Evolutionary conservation across 148 eudicot genomes (phyloP).

Genomic region (Arctostaphylos glauca): DNA sequence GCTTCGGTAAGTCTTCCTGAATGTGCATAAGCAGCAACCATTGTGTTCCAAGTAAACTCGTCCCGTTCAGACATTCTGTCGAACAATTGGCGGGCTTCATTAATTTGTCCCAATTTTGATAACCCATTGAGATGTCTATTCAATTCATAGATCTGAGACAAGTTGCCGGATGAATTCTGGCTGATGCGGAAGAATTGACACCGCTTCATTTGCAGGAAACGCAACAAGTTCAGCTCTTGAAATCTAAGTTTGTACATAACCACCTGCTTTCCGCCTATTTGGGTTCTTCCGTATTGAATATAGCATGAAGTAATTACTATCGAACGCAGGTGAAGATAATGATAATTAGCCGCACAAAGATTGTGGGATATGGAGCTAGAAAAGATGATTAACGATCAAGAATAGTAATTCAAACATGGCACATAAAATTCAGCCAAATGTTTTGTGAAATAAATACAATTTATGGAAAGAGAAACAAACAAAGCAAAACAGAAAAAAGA

Average conservation of each 20-base stretch:
- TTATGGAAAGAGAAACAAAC: no score
- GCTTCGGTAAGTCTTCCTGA: conserved; percentile 58
- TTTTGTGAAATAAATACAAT: no score
- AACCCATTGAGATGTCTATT: conserved; percentile 23
- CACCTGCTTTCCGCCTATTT: background rate
- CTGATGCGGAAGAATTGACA: conserved; percentile 3
- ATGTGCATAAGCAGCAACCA: conserved; percentile 59
- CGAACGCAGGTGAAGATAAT: background rate
- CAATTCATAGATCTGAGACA: conserved; percentile 1
- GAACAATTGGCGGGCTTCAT: conserved; percentile 65
- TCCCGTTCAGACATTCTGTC: conserved; percentile 68
- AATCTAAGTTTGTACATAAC: conserved; percentile 18
- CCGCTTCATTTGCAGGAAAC: background rate
- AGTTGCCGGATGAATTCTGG: conserved; percentile 4
- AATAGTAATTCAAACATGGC: no score
- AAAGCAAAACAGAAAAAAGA: background rate
- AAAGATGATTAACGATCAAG: background rate
- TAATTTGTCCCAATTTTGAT: conserved; percentile 36
- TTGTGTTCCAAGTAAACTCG: conserved; percentile 66
- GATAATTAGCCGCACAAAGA: background rate
- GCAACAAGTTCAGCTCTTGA: background rate
- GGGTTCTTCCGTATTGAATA: background rate
- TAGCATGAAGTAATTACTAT: background rate
- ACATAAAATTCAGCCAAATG: no score
- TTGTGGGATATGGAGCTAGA: background rate